Evolutionary conservation across 2,329 filamentous ascomycete genomes (phyloP).

Genomic region (Fusarium secorum): DNA sequence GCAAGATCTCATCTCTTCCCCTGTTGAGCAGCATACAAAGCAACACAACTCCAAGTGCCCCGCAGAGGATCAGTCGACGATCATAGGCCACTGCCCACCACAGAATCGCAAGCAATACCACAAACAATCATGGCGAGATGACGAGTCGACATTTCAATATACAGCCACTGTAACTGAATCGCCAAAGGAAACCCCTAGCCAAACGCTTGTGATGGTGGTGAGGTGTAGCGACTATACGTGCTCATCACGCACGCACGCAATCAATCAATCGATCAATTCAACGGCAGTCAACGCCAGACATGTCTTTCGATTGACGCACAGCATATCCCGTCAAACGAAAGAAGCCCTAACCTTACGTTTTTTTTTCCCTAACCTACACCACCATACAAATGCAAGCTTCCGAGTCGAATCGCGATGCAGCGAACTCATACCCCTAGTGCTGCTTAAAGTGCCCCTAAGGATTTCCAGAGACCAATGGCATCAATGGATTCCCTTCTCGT

Average conservation of each 20-base stretch:
- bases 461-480: slow-evolving; percentile 12
- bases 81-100: slow-evolving; percentile 12
- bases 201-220: slow-evolving; percentile 8
- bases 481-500: slow-evolving; percentile 14
- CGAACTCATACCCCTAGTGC: slow-evolving; percentile 5
- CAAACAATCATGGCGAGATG: slow-evolving; percentile 18
- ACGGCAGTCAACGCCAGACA: slow-evolving; percentile 16
- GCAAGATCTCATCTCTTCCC: slow-evolving; percentile 33
- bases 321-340: slow-evolving; percentile 9
- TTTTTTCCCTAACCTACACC: neutral
- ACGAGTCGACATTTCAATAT: slow-evolving; percentile 11
- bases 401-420: slow-evolving; percentile 11
- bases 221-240: slow-evolving; percentile 21
- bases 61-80: slow-evolving; percentile 30
- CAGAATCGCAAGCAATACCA: slow-evolving; percentile 27
- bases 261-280: slow-evolving; percentile 17
- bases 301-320: slow-evolving; percentile 23
- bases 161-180: slow-evolving; percentile 8
- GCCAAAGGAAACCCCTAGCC: neutral
- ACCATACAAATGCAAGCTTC: neutral
- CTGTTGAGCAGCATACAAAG: slow-evolving; percentile 11
- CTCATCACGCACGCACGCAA: slow-evolving; percentile 9
- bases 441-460: slow-evolving; percentile 4
- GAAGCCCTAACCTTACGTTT: slow-evolving; percentile 1
- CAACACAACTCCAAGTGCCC: slow-evolving; percentile 12